phyloP scores from a whole-genome alignment of 768 basidiomycete genomes.

The Hemileccinum rubropunctum region DNA sequence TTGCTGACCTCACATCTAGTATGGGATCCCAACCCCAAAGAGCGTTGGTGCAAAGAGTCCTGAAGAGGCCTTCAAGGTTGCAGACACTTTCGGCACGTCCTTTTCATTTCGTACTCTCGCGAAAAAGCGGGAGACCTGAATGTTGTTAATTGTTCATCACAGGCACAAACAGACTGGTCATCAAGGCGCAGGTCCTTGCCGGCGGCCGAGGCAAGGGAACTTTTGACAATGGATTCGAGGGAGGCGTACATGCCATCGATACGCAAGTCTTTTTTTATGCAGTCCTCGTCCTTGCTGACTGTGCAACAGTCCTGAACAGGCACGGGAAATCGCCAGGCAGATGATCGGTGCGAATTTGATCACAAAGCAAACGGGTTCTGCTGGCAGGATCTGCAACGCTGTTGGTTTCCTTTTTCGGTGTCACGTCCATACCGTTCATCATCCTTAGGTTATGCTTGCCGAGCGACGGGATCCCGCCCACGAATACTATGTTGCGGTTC shows the following conservation, averaged over 20 bases:
- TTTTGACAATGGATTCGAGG: constrained; percentile 94
- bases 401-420: constrained; percentile 43
- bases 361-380: constrained; percentile 97
- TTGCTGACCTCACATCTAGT: constrained; percentile 47
- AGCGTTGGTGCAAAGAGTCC: constrained; percentile 84
- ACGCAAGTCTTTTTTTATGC: constrained; percentile 46
- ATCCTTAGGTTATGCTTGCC: constrained; percentile 88
- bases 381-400: constrained; percentile 91
- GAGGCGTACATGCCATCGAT: constrained; percentile 93
- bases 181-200: constrained; percentile 98
- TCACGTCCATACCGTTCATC: constrained; percentile 14
- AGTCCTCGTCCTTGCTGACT: constrained; percentile 6
- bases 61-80: constrained; percentile 86
- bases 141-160: constrained; percentile 4
- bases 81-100: constrained; percentile 78
- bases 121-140: neutral
- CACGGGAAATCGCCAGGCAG: constrained; percentile 79
- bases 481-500: constrained; percentile 96
- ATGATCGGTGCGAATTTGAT: constrained; percentile 96
- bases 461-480: constrained; percentile 91
- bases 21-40: constrained; percentile 94
- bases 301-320: constrained; percentile 71
- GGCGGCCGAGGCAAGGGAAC: constrained; percentile 98
- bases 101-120: neutral
- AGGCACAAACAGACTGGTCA: constrained; percentile 82